Evolutionary conservation across 345 rosid species (phyloP), one percentile per base, ranked within the genome.

Genomic region (Linum trigynum): DNA sequence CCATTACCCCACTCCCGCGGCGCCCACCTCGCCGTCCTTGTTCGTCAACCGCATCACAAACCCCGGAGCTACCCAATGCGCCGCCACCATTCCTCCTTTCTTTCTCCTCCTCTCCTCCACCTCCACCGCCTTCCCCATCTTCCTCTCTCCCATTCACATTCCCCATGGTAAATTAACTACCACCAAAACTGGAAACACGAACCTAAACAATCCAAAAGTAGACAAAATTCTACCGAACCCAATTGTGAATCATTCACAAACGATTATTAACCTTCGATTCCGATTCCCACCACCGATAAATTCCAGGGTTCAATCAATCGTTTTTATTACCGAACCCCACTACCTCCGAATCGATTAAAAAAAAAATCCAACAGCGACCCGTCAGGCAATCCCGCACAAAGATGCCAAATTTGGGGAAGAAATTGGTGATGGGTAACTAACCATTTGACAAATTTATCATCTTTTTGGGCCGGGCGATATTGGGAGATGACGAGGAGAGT

Each of bases 91-190:
- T 48, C 11, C 53, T 7, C 53, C 9, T 15, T 6, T 48, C 53
- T 48, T 48, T 15, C 71, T 55, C 67, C 86, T 62, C 60, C n/a
- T 23, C 62, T 23, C 32, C 32, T 6, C 57, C 65, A 3, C 66
- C 70, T 3, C 61, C 63, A 40, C 63, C 66, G 23, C 61, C 58
- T 15, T 64, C 70, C 58, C 81, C 96, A 71, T 90, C 98, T 57
- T 87, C 97, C 14, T 57, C 61, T 69, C 92, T 85, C 60, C 80
- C 90, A 83, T 85, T 90, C 78, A 88, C 97, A 82, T 92, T 92
- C 66, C 98, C 97, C 97, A 92, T 92, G 68, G 11, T 70, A 62
- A 48, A 9, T 48, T 12, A 15, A 48, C 53, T 7, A 48, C 61
- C 32, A 23, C 32, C 32, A 16, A 23, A 37, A 57, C 5, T 37